Conservation (phyloP, 352 stramenopile species). For the Globisporangium orthogonon region DNA sequence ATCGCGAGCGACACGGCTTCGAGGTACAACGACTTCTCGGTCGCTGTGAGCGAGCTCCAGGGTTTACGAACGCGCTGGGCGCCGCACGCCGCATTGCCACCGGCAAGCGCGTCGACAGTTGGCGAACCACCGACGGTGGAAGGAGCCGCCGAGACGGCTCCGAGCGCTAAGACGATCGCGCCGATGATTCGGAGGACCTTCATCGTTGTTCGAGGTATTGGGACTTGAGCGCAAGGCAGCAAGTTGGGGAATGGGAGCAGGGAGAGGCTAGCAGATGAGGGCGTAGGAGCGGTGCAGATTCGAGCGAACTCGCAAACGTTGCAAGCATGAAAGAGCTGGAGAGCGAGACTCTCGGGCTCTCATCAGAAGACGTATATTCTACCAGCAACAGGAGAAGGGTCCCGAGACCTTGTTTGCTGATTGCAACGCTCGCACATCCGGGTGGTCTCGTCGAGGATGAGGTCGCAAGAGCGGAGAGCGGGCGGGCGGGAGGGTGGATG, state of each 20-base stretch:
- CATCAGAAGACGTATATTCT: background rate
- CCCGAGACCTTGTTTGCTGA: no score
- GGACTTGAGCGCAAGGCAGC: constrained; percentile 8
- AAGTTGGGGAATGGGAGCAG: constrained; percentile 9
- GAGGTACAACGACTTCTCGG: constrained; percentile 50
- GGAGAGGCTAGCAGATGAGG: background rate
- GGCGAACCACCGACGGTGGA: constrained; percentile 10
- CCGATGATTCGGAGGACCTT: constrained; percentile 12
- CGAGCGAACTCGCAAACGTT: background rate
- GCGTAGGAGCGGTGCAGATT: background rate
- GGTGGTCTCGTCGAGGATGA: background rate
- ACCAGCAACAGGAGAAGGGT: background rate
- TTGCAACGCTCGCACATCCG: no score
- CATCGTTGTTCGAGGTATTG: constrained; percentile 3
- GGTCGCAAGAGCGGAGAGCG: no score
- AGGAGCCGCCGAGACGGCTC: background rate
- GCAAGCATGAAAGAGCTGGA: background rate
- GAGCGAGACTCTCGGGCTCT: background rate
- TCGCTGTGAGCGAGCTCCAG: constrained; percentile 29
- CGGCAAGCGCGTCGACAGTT: constrained; percentile 35
- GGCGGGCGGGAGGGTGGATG: background rate
- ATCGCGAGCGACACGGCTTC: constrained; percentile 38
- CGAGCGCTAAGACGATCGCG: constrained; percentile 7
- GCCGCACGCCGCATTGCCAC: constrained; percentile 40
- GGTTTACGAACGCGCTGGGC: constrained; percentile 40